phyloP scores from a whole-genome alignment of 768 basidiomycete genomes.

The Lactifluus piperatus region DNA sequence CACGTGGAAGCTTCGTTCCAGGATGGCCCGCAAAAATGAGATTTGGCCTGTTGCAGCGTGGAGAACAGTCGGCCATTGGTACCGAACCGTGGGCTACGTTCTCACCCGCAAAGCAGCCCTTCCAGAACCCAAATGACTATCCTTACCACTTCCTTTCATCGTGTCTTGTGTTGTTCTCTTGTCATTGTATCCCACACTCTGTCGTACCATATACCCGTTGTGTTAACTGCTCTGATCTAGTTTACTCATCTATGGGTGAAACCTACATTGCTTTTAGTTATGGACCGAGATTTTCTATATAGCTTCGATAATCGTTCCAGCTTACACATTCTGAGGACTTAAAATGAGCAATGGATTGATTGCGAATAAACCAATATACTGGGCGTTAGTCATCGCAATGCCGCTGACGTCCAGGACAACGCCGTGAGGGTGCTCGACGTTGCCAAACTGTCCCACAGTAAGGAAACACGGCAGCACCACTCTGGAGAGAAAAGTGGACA shows the following conservation, averaged over 20 bases:
- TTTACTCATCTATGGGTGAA: background rate
- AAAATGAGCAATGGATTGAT: too few relatives aligned
- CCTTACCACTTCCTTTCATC: background rate
- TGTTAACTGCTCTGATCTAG: background rate
- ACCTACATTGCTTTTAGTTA: background rate
- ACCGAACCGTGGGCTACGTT: background rate
- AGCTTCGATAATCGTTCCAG: background rate
- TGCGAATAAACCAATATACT: too few relatives aligned
- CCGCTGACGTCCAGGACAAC: too few relatives aligned
- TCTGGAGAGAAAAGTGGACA: background rate
- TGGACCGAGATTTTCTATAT: background rate
- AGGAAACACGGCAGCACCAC: background rate
- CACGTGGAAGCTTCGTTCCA: conserved; percentile 5
- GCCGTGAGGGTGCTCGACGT: too few relatives aligned
- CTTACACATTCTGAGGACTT: background rate
- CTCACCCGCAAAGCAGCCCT: background rate
- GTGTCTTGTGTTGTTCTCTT: background rate
- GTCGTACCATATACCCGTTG: background rate
- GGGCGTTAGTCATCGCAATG: too few relatives aligned
- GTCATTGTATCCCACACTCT: background rate
- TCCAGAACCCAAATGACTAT: background rate
- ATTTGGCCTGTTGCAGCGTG: background rate
- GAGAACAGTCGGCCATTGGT: conserved; percentile 1
- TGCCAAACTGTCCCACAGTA: too few relatives aligned
- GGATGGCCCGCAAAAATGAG: background rate